Base-by-base conservation (phyloP, 2,329 filamentous ascomycete genomes). In the Davidsoniella australis region DNA sequence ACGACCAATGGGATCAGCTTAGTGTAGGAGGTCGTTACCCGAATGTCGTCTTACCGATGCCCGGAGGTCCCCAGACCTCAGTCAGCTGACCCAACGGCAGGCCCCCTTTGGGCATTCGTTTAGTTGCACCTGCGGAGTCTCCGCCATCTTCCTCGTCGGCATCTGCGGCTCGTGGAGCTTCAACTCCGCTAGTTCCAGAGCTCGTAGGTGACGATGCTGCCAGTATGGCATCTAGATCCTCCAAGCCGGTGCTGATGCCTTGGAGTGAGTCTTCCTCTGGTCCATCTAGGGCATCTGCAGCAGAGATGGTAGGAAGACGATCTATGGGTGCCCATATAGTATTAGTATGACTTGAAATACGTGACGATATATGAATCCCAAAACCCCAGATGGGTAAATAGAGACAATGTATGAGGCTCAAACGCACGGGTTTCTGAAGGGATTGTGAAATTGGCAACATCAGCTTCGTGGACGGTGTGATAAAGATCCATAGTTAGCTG, bases 21-120 rank as follows among this genome's bases (percentile, higher is more conserved):
- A 8, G 33, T 20, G 33, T 20, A 37, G 42, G 8, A 33, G 12
- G 29, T 33, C 29, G 42, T 76, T 69, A 89, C 83, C 80, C 83
- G 57, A 95, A 68, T 10, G 81, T 72, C 3, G 86, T 94, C 69
- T 94, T 95, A 26, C 88, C 89, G 23, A 76, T 76, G 1, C 87
- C 88, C 7, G 85, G 82, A 9, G 88, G 86, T 0, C 89, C 89
- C 74, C 85, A 94, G 45, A 94, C 67, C 63, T 96, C 89, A 3
- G 83, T 84, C 40, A 94, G 71, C 61, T 86, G 83, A 12, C 87
- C 85, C 50, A 79, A 76, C 53, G 73, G 73, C 44, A 94, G 68
- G 3, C 86, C 87, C 16, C 73, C 71, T 48, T 53, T 55, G 8
- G 46, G 49, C 26, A 14, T 33, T 33, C 29, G 9, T 3, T 7